phyloP scores from a whole-genome alignment of 2,329 filamentous ascomycete species.

The Trichophyton verrucosum region DNA sequence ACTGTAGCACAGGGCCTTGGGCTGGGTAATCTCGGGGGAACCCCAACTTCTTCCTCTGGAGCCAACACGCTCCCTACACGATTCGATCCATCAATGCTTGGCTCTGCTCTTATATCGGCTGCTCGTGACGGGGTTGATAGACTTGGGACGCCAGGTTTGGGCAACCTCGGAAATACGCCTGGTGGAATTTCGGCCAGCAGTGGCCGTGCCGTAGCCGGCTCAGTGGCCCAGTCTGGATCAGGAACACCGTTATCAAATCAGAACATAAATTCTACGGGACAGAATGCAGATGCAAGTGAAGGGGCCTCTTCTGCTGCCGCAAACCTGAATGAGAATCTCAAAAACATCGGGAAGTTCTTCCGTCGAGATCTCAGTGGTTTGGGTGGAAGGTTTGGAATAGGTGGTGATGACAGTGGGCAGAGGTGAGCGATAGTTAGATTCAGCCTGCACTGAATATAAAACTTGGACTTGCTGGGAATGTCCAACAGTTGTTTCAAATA shows the following conservation, averaged over 20 bases:
- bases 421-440: conserved; percentile 1
- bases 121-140: conserved; percentile 72
- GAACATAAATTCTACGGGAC: conserved; percentile 15
- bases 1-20: conserved; percentile 35
- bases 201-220: conserved; percentile 16
- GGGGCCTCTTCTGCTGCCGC: conserved; percentile 23
- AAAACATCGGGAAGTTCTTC: conserved; percentile 95
- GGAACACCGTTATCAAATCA: conserved; percentile 18
- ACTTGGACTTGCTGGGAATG: background rate
- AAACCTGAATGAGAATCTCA: conserved; percentile 83
- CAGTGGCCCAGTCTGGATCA: conserved; percentile 15
- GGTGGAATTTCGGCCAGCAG: conserved; percentile 22
- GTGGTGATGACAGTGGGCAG: conserved; percentile 33
- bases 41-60: conserved; percentile 30
- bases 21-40: conserved; percentile 35
- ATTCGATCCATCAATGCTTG: conserved; percentile 72
- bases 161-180: conserved; percentile 17
- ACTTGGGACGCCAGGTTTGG: conserved; percentile 51
- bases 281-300: conserved; percentile 12
- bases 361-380: conserved; percentile 70
- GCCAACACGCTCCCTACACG: conserved; percentile 39
- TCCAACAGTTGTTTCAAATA: background rate
- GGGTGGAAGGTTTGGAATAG: conserved; percentile 54
- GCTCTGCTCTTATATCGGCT: conserved; percentile 77
- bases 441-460: background rate